phyloP scores from a whole-genome alignment of 2,329 filamentous ascomycete species.

The Penicillium frequentans region DNA sequence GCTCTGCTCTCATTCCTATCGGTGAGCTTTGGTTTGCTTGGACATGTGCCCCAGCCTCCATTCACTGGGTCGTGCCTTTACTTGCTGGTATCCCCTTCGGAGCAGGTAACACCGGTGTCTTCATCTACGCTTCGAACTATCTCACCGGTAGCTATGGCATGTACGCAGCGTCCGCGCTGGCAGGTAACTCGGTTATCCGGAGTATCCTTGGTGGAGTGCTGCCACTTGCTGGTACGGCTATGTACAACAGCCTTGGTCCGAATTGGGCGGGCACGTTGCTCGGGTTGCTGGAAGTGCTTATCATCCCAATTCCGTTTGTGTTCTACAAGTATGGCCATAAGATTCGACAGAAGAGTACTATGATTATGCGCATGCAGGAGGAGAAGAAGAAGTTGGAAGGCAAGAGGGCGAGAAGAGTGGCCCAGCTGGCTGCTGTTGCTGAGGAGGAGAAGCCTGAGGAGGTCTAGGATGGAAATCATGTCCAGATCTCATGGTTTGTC shows the following conservation, averaged over 20 bases:
- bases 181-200: constrained; percentile 74
- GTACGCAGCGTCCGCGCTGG: constrained; percentile 77
- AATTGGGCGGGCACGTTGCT: constrained; percentile 79
- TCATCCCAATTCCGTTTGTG: constrained; percentile 77
- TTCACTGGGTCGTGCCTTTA: constrained; percentile 81
- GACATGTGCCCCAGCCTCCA: constrained; percentile 74
- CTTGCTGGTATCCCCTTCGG: constrained; percentile 78
- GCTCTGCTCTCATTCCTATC: constrained; percentile 69
- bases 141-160: constrained; percentile 76
- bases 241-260: constrained; percentile 69
- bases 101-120: constrained; percentile 71
- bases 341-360: constrained; percentile 56
- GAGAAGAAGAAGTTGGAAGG: constrained; percentile 50
- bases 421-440: constrained; percentile 9
- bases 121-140: constrained; percentile 82
- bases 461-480: constrained; percentile 16
- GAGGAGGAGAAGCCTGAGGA: constrained; percentile 13
- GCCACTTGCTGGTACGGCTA: constrained; percentile 70
- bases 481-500: constrained; percentile 4
- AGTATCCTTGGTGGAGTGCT: constrained; percentile 74
- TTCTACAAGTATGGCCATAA: constrained; percentile 66
- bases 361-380: constrained; percentile 60
- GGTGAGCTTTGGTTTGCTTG: constrained; percentile 86
- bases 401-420: constrained; percentile 32
- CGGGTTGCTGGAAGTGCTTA: constrained; percentile 68